These are phyloP conservation scores for Porodaedalea pini DNA, from an alignment of 1,284 basidiomycete species.

Conservation along the genomic window DNA sequence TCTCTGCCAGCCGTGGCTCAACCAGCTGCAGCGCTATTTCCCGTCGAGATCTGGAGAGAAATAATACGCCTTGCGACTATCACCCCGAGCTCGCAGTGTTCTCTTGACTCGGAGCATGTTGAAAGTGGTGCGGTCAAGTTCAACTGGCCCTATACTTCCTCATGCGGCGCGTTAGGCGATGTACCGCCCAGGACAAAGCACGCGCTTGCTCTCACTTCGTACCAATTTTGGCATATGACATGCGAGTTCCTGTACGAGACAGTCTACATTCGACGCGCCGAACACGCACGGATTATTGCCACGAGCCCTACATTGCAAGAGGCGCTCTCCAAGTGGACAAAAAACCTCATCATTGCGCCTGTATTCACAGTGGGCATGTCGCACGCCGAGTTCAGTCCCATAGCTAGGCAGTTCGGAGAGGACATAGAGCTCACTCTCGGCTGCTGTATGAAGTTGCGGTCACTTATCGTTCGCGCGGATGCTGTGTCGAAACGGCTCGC, in stretches of 20 bases:
- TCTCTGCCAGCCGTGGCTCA: background rate
- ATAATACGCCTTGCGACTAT: conserved; percentile 5
- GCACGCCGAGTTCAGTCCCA: conserved; percentile 1
- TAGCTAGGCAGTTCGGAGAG: background rate
- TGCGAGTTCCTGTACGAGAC: conserved; percentile 14
- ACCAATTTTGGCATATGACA: conserved; percentile 11
- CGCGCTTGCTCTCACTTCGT: conserved; percentile 10
- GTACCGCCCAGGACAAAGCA: conserved; percentile 1
- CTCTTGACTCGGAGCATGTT: background rate
- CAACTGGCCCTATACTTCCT: background rate
- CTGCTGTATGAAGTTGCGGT: background rate
- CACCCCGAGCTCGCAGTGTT: background rate
- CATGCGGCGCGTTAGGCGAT: background rate
- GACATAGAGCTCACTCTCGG: background rate
- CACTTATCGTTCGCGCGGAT: conserved; percentile 9
- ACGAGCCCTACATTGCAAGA: conserved; percentile 1
- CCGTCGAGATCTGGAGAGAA: conserved; percentile 13
- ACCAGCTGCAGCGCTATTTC: background rate
- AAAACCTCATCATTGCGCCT: conserved; percentile 5
- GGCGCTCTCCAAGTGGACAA: conserved; percentile 5
- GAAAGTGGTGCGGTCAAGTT: background rate
- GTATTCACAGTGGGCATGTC: background rate
- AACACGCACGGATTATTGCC: conserved; percentile 9
- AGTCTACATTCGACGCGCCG: background rate
- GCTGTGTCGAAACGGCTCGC: conserved; percentile 1